These are phyloP conservation scores for Nicotiana paniculata DNA, from an alignment of 257 asterid genomes.

Conservation along the genomic window DNA sequence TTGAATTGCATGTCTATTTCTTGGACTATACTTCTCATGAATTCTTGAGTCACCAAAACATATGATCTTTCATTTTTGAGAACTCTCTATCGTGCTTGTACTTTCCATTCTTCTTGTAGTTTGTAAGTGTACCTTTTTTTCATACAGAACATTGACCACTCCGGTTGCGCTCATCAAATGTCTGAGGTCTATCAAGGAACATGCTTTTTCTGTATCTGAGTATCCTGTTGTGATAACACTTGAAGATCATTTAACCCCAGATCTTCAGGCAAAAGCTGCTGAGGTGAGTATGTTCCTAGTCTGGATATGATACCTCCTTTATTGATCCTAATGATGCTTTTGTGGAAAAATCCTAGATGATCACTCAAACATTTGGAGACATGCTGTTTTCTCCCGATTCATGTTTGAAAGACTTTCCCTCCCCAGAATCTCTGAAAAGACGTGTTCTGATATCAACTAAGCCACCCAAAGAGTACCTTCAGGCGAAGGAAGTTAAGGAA, in stretches of 20 bases:
- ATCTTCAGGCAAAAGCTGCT: conserved; percentile 4
- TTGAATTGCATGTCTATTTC: neutral
- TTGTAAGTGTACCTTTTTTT: neutral
- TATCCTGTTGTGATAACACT: conserved; percentile 17
- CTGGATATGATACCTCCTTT: neutral
- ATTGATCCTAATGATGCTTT: conserved; percentile 6
- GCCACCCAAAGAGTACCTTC: conserved; percentile 8
- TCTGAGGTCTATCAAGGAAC: conserved; percentile 8
- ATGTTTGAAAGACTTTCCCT: conserved; percentile 10
- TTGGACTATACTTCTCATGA: neutral
- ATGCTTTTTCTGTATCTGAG: conserved; percentile 12
- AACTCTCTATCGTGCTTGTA: neutral
- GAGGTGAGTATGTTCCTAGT: conserved; percentile 10
- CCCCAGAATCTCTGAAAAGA: conserved; percentile 7
- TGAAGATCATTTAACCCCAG: conserved; percentile 15
- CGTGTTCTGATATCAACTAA: conserved; percentile 12
- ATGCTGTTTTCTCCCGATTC: conserved; percentile 9
- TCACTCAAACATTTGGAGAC: conserved; percentile 14
- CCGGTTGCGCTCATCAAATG: conserved; percentile 17
- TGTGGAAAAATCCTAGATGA: conserved; percentile 18
- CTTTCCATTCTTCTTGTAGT: conserved; percentile 1
- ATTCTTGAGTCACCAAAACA: neutral
- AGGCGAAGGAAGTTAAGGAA: neutral
- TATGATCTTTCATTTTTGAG: neutral
- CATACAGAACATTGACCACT: conserved; percentile 6